Percentiles rank a stretch among this genome's conserved stretches.
Conservation (phyloP, 352 stramenopile genomes). For the Pythium aquatile region DNA sequence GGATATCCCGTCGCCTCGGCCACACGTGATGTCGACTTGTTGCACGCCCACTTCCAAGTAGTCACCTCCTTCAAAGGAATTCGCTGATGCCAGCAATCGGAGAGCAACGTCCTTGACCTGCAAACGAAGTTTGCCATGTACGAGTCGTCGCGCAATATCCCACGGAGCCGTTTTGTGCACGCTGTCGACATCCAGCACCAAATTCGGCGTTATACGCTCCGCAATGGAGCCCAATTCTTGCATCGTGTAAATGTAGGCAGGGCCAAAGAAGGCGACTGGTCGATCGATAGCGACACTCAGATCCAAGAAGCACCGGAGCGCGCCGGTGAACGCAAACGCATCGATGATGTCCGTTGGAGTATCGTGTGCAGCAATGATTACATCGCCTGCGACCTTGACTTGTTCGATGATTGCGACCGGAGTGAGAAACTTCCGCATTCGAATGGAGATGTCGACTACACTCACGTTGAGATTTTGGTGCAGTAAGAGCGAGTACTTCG, state of each 20-base stretch:
- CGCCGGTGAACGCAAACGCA: constrained; percentile 31
- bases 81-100: constrained; percentile 41
- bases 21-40: constrained; percentile 33
- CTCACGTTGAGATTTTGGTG: constrained; percentile 24
- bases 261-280: constrained; percentile 51
- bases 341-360: constrained; percentile 6
- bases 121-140: constrained; percentile 54
- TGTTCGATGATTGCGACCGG: constrained; percentile 41
- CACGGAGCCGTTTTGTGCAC: constrained; percentile 32
- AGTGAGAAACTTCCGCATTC: constrained; percentile 50
- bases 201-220: constrained; percentile 33
- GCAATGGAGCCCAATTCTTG: constrained; percentile 42
- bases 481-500: constrained; percentile 10
- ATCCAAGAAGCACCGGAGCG: constrained; percentile 42
- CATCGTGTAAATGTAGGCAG: constrained; percentile 52
- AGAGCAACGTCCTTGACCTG: constrained; percentile 40
- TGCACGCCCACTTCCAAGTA: constrained; percentile 53
- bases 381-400: constrained; percentile 32
- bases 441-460: constrained; percentile 35
- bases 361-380: constrained; percentile 33
- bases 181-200: constrained; percentile 52
- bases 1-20: constrained; percentile 16
- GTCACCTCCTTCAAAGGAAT: constrained; percentile 52
- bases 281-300: constrained; percentile 33
- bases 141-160: constrained; percentile 55